These are phyloP conservation scores for Remersonia thermophila DNA, from an alignment of 2,329 filamentous ascomycete genomes.

Conservation along the genomic window DNA sequence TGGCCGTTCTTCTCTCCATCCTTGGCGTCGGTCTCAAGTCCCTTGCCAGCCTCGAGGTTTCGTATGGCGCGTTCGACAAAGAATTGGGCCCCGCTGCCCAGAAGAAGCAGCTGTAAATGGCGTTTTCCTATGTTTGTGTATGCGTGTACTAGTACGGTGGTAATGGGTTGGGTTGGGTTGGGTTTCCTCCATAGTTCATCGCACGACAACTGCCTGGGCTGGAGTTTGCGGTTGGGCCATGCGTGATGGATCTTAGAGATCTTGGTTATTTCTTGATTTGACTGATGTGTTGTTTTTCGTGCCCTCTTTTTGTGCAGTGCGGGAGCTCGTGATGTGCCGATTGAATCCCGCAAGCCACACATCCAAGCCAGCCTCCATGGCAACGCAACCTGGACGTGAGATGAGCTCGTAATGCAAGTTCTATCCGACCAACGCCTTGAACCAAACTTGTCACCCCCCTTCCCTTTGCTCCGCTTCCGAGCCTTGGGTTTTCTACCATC, in stretches of 20 bases:
- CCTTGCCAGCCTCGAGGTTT: constrained; percentile 70
- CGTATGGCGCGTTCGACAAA: constrained; percentile 92
- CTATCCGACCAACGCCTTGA: no score
- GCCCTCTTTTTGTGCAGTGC: neutral
- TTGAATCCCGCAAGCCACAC: neutral
- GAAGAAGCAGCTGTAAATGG: constrained; percentile 47
- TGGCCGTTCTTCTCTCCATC: constrained; percentile 62
- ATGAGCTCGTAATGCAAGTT: neutral
- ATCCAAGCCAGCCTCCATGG: neutral
- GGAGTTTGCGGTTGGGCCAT: constrained; percentile 14
- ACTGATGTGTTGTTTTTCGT: neutral
- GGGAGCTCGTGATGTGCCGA: neutral
- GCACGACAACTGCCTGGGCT: constrained; percentile 3
- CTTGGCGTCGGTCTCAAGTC: constrained; percentile 67
- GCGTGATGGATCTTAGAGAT: constrained; percentile 7
- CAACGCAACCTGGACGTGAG: neutral
- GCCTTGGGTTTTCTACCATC: no score
- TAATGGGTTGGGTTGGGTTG: constrained; percentile 7
- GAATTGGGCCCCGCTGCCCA: constrained; percentile 82
- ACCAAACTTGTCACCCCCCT: no score
- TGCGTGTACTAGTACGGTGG: constrained; percentile 1
- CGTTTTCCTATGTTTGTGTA: neutral
- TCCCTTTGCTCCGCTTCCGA: no score
- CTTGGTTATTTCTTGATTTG: constrained; percentile 2
- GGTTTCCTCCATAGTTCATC: constrained; percentile 5